Conservation (phyloP, 495 filamentous ascomycete genomes). For the Ramalina peruviana region DNA sequence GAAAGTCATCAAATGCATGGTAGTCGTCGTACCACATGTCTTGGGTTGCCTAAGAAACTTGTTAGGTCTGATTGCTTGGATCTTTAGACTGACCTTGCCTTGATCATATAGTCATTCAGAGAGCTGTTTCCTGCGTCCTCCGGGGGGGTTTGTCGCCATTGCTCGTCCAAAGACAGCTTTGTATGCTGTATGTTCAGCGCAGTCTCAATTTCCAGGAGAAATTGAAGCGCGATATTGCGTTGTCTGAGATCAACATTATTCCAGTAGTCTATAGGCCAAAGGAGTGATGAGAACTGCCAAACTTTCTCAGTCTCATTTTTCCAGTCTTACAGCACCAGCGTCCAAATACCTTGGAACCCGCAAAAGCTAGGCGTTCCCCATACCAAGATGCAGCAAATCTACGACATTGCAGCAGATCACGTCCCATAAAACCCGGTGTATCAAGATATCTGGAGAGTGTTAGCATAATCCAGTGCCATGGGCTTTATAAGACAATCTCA, state of each 20-base stretch:
- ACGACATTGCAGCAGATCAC: background rate
- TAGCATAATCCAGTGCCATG: background rate
- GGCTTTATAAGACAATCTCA: too few species aligned
- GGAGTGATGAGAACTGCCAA: background rate
- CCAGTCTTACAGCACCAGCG: too few species aligned
- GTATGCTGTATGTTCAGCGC: background rate
- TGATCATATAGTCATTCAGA: slow-evolving; percentile 3
- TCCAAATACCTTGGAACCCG: too few species aligned
- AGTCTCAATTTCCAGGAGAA: background rate
- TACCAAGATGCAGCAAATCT: background rate
- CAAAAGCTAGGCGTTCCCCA: background rate
- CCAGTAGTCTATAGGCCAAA: background rate
- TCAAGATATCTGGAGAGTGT: background rate
- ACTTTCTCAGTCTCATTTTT: background rate
- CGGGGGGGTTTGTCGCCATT: slow-evolving; percentile 1
- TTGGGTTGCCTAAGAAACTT: background rate
- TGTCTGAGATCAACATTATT: background rate
- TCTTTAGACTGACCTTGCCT: background rate
- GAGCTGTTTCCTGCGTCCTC: background rate
- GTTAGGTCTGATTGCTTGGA: too few species aligned
- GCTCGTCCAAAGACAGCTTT: background rate
- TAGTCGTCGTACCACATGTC: background rate
- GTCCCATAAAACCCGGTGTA: background rate
- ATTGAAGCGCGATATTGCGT: background rate
- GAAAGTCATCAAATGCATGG: background rate